Base-by-base conservation (phyloP, 768 basidiomycete genomes). In the Mycena kentingensis region DNA sequence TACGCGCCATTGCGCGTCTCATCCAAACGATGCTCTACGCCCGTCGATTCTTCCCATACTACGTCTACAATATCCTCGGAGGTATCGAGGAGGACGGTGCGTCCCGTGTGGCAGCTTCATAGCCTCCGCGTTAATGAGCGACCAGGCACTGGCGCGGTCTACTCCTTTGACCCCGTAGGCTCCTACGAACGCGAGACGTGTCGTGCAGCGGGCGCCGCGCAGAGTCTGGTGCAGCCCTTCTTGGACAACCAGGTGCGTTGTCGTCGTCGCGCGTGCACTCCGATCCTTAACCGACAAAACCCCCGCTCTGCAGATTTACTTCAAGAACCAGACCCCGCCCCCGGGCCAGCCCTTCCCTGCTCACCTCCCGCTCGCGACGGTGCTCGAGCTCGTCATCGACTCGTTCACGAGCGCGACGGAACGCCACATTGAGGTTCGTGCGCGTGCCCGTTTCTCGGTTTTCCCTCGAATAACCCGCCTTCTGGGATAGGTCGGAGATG, bases 81-180 rank as follows among this genome's bases (percentile, higher is more conserved):
- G 94, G 94, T 37, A 92, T 97, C 57, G 94, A 98, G 69, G 94
- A 94, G 66, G 94, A 97, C 67, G 94, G 94, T 94, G 64, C 61
- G 88, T 51, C 25, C 32, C 52, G 47, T 53, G n/a, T 22, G 24
- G 21, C 26, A 26, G 26, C 15, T 27, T 41, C 6, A 60, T 48
- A 57, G 50, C 42, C 48, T 57, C 51, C n/a, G n/a, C n/a, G n/a
- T n/a, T n/a, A n/a, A n/a, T n/a, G n/a, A n/a, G n/a, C n/a, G n/a
- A 59, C 58, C 67, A 96, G 93, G 95, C 11, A 84, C 91, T 31
- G 97, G 97, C 46, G 93, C 96, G 10, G 95, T 99, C 26, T 99
- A 99, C 78, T 98, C 96, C n/a, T 99, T 97, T 70, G 97, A 99
- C 72, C 97, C 97, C 32, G 93, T 98, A 27, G 97, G 97, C 24